Evolutionary conservation across 441 rosid genomes (phyloP).

Genomic region (Mallotus japonicus): DNA sequence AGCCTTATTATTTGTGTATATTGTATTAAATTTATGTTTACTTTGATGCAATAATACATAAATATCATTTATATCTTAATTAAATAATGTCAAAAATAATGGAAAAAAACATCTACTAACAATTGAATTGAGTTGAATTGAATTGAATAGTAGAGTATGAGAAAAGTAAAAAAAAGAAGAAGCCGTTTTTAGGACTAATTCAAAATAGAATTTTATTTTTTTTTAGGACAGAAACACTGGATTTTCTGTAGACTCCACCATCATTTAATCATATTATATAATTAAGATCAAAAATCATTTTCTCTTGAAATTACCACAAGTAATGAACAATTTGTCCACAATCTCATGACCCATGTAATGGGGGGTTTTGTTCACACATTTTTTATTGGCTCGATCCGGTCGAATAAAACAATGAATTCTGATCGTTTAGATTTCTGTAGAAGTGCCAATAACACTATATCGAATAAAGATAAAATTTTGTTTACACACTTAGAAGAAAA

Average conservation of each 20-base stretch:
- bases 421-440: too few relatives aligned
- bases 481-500: background rate
- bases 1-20: too few relatives aligned
- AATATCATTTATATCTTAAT: too few relatives aligned
- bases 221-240: background rate
- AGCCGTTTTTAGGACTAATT: background rate
- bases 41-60: too few relatives aligned
- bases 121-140: conserved; percentile 2
- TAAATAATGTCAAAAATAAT: too few relatives aligned
- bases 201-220: background rate
- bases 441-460: too few relatives aligned
- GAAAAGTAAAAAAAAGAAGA: conserved; percentile 1
- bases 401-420: too few relatives aligned
- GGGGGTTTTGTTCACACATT: background rate
- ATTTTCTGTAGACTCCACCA: background rate
- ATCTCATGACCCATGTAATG: background rate
- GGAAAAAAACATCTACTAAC: background rate
- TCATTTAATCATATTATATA: background rate
- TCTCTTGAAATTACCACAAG: background rate
- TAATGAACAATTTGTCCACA: conserved; percentile 9
- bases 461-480: too few relatives aligned
- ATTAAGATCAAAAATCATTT: too few relatives aligned
- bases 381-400: too few relatives aligned
- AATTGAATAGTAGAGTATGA: conserved; percentile 3
- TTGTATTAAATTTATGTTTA: too few relatives aligned